phyloP scores from a whole-genome alignment of 768 basidiomycete genomes.

The Trametes gibbosa region DNA sequence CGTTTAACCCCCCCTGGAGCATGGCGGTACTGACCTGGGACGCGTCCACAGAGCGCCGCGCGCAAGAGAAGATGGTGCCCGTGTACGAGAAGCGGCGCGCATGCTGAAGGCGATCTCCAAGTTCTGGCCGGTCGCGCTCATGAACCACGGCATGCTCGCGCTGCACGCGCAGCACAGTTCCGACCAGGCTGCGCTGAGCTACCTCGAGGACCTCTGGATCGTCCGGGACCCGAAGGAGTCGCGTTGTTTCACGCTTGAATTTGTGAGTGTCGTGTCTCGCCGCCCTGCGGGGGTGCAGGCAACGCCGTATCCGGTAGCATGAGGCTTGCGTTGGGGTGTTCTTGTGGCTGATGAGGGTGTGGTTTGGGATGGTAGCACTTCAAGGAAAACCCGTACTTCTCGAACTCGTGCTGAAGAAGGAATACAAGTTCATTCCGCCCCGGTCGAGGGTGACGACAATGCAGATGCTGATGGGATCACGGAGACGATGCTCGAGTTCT shows the following conservation, averaged over 20 bases:
- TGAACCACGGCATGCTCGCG: slow-evolving; percentile 65
- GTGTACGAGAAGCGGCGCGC: slow-evolving; percentile 72
- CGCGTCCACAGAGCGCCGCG: slow-evolving; percentile 54
- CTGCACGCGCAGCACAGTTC: slow-evolving; percentile 68
- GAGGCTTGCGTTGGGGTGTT: neutral
- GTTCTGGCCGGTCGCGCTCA: slow-evolving; percentile 85
- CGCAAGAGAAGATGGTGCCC: slow-evolving; percentile 53
- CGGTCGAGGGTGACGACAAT: slow-evolving; percentile 50
- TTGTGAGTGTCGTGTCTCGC: slow-evolving; percentile 54
- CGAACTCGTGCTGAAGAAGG: slow-evolving; percentile 76
- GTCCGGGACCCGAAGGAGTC: slow-evolving; percentile 69
- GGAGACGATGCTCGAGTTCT: slow-evolving; percentile 74
- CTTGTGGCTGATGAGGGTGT: neutral
- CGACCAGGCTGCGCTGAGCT: slow-evolving; percentile 80
- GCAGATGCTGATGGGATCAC: slow-evolving; percentile 76
- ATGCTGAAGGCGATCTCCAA: slow-evolving; percentile 64
- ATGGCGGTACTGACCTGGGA: neutral
- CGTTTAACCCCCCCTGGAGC: neutral
- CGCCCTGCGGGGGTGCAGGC: neutral
- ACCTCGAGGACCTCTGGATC: slow-evolving; percentile 85
- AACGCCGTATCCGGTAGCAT: neutral
- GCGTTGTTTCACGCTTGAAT: slow-evolving; percentile 81
- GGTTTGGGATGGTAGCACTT: slow-evolving; percentile 52
- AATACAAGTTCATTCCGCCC: slow-evolving; percentile 69
- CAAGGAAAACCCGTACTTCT: slow-evolving; percentile 85